Conservation (phyloP, 257 asterid genomes). For the Capsicum baccatum region DNA sequence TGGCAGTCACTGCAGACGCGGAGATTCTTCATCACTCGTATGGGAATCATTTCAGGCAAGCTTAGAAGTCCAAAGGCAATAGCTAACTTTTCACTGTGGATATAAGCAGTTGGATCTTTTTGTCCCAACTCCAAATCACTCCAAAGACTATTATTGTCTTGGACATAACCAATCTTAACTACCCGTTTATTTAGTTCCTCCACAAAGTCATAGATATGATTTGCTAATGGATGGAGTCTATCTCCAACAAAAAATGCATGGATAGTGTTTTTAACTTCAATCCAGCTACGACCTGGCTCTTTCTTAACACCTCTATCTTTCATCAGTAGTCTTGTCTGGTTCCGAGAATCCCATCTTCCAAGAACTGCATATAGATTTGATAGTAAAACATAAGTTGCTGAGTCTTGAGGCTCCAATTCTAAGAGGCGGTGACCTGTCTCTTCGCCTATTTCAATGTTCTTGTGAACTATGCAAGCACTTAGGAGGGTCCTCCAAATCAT, state of each 20-base stretch:
- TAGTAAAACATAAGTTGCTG: constrained; percentile 81
- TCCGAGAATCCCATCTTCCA: constrained; percentile 71
- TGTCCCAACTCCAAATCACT: constrained; percentile 69
- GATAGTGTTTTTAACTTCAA: constrained; percentile 63
- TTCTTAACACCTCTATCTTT: constrained; percentile 77
- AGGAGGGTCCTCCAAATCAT: constrained; percentile 96
- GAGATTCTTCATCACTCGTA: constrained; percentile 85
- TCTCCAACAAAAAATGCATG: constrained; percentile 88
- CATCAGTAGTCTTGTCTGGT: constrained; percentile 72
- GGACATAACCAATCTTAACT: constrained; percentile 63
- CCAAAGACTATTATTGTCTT: constrained; percentile 68
- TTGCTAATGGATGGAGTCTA: constrained; percentile 69
- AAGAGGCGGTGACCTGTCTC: constrained; percentile 74
- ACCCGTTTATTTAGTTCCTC: constrained; percentile 59
- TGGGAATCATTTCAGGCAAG: constrained; percentile 55
- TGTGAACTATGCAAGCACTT: constrained; percentile 83
- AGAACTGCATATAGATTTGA: constrained; percentile 84
- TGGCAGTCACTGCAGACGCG: constrained; percentile 89
- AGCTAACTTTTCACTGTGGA: constrained; percentile 89
- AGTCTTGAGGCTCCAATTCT: constrained; percentile 71
- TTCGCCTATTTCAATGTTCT: constrained; percentile 73
- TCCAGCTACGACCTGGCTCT: constrained; percentile 96
- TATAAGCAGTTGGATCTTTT: constrained; percentile 60
- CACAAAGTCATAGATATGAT: constrained; percentile 58
- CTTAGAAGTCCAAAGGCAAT: constrained; percentile 76